Base-by-base conservation (phyloP, 805 yeast genomes). In the Metschnikowia matae region DNA sequence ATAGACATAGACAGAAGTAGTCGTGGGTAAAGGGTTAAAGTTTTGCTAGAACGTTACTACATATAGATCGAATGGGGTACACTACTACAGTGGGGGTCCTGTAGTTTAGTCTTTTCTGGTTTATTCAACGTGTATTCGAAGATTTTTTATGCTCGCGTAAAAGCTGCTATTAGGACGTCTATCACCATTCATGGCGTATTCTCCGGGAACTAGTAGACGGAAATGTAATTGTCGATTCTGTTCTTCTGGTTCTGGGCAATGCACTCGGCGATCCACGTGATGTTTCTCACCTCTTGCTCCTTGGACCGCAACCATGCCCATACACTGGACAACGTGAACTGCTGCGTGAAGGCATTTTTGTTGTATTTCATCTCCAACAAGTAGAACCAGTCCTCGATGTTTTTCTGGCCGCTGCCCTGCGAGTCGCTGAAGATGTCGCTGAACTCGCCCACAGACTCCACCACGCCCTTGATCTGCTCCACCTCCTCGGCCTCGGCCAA, bases 231-330 rank as follows among this genome's bases (percentile, higher is more conserved):
- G 61, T 86, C 84, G 58, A 94, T 89, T 68, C 97, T 82, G 65
- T 89, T 95, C 74, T 90, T 89, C 77, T 94, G 99, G 67, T 90
- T 91, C 70, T 95, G 99, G 32, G 98, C 97, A 73, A 94, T 94
- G 76, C 99, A 94, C 74, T 94, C 99, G 45, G 98, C 96, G 50
- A 94, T 92, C 99, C 99, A 94, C n/a, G 98, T 89, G 58, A 94
- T 86, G 68, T 94, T 94, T 70, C 99, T 82, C 52, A 95, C 83
- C 70, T 94, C 99, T 71, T 95, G 99, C 70, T 94, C 99, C 64
- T 87, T 87, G 15, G 96, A 85, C 70, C 89, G 87, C 65, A 95
- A 80, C 96, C 97, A 94, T 6, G 97, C 96, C 94, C 97, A 94
- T 50, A 94, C 77, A 2, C 96, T 86, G 36, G 90, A 80, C 60